Conservation (phyloP, 257 asterid species). For the Solanum pimpinellifolium region DNA sequence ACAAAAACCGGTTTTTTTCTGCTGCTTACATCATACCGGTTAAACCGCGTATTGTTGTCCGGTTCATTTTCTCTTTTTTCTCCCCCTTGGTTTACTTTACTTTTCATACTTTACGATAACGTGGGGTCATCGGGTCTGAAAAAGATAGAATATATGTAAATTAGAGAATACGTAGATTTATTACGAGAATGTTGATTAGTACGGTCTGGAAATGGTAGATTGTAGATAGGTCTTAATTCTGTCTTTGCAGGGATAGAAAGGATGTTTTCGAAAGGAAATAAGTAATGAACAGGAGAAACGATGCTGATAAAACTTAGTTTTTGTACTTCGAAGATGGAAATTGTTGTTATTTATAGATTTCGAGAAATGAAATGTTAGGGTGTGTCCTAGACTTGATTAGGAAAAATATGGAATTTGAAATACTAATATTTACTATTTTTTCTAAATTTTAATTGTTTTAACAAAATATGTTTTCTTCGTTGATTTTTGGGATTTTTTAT, state of each 20-base stretch:
- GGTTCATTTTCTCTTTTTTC: background rate
- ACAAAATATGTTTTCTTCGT: background rate
- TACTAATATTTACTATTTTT: background rate
- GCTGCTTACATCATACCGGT: background rate
- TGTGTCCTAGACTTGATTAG: background rate
- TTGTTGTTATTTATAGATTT: background rate
- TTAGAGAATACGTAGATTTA: no score
- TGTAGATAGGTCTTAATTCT: background rate
- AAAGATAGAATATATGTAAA: background rate
- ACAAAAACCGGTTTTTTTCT: constrained; percentile 28
- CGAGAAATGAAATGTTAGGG: background rate
- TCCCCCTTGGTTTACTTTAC: background rate
- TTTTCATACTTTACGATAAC: background rate
- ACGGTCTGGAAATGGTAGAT: accelerated
- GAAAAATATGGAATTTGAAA: background rate
- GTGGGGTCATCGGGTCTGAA: background rate
- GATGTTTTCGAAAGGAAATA: background rate
- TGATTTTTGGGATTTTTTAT: background rate
- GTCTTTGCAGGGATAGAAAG: background rate
- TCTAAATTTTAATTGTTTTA: background rate
- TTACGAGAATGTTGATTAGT: background rate
- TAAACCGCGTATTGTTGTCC: background rate
- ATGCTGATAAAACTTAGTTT: background rate
- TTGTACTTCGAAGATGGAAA: background rate
- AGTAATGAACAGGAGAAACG: background rate